These are phyloP conservation scores for Endocalyx cinctus DNA, from an alignment of 2,329 filamentous ascomycete species.

Conservation along the genomic window DNA sequence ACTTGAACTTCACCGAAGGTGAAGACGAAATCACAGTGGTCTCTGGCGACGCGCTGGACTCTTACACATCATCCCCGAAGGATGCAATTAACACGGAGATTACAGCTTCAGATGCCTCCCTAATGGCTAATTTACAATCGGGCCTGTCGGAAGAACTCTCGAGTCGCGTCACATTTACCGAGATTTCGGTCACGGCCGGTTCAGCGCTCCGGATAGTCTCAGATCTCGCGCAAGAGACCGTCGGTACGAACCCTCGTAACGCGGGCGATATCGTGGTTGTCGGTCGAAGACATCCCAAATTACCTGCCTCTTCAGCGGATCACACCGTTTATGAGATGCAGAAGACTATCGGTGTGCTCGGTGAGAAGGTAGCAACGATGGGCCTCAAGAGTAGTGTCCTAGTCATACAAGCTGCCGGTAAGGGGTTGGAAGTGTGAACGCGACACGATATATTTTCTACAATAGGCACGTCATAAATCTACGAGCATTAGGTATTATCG, in stretches of 20 bases:
- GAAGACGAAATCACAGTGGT: constrained; percentile 21
- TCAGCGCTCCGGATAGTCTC: constrained; percentile 42
- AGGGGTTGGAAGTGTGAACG: constrained; percentile 13
- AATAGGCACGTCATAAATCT: too few species aligned
- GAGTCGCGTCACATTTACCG: constrained; percentile 42
- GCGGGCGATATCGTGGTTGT: constrained; percentile 68
- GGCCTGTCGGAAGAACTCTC: constrained; percentile 28
- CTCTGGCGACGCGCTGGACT: constrained; percentile 11
- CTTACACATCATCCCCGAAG: constrained; percentile 12
- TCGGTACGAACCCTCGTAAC: constrained; percentile 58
- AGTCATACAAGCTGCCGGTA: constrained; percentile 57
- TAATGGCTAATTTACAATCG: constrained; percentile 30
- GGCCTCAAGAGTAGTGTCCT: constrained; percentile 64
- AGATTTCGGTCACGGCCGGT: constrained; percentile 37
- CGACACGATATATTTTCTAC: too few species aligned
- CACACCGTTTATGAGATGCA: constrained; percentile 35
- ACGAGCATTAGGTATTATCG: too few species aligned
- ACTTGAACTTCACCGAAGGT: constrained; percentile 39
- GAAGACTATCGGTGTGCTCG: constrained; percentile 55
- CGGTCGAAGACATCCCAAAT: constrained; percentile 46
- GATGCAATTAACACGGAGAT: constrained; percentile 23
- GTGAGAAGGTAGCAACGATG: constrained; percentile 53
- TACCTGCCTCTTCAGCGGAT: constrained; percentile 12
- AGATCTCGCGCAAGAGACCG: constrained; percentile 50
- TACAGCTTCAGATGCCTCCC: constrained; percentile 29